phyloP scores from a whole-genome alignment of 140 eudicot genomes.

The Flaveria floridana region DNA sequence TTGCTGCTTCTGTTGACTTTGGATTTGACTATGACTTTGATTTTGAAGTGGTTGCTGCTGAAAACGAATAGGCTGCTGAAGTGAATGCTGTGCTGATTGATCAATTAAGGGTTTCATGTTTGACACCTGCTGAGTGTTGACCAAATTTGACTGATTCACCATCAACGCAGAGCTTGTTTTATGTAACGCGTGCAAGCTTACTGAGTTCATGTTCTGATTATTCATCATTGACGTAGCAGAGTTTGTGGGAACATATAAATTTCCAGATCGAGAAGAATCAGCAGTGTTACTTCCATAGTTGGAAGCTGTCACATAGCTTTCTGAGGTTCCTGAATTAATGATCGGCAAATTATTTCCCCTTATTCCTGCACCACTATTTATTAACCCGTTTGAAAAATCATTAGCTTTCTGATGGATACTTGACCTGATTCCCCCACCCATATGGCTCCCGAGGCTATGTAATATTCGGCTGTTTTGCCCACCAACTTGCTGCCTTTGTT shows the following conservation, averaged over 20 bases:
- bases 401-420: conserved; percentile 68
- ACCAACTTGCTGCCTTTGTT: conserved; percentile 66
- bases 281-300: conserved; percentile 40
- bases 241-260: conserved; percentile 46
- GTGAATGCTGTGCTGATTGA: conserved; percentile 49
- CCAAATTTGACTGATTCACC: conserved; percentile 49
- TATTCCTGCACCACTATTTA: conserved; percentile 62
- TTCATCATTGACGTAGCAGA: conserved; percentile 49
- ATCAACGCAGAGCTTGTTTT: conserved; percentile 46
- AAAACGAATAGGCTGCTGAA: conserved; percentile 49
- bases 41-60: conserved; percentile 36
- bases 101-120: conserved; percentile 45
- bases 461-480: conserved; percentile 78
- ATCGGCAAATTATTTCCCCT: conserved; percentile 43
- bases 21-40: conserved; percentile 33
- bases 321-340: conserved; percentile 62
- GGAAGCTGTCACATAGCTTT: conserved; percentile 51
- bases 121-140: conserved; percentile 43
- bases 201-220: conserved; percentile 49
- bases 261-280: conserved; percentile 66
- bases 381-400: conserved; percentile 56
- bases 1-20: conserved; percentile 53
- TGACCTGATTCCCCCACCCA: conserved; percentile 79
- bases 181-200: conserved; percentile 46
- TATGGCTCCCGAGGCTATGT: conserved; percentile 73